Percentiles rank a stretch among this genome's conserved stretches.
phyloP scores from a whole-genome alignment of 805 yeast genomes.

The Candida tallmaniae region DNA sequence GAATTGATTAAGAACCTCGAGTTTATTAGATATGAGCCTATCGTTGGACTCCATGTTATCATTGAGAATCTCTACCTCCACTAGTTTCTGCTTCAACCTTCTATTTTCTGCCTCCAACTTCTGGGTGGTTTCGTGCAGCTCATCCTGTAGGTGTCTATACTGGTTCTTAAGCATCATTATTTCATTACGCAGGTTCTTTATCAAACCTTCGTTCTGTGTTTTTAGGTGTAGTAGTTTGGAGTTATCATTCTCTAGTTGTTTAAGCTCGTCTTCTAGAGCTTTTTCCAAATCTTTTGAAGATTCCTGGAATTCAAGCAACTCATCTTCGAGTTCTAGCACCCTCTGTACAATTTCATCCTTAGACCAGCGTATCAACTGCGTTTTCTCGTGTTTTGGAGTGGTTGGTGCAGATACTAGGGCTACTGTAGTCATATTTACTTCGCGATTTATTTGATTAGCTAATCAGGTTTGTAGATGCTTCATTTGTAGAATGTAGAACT shows the following conservation, averaged over 20 bases:
- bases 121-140: conserved; percentile 17
- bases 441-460: no score
- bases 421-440: no score
- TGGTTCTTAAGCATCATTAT: conserved; percentile 14
- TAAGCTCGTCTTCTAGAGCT: conserved; percentile 41
- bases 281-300: conserved; percentile 41
- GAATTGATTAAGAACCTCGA: conserved; percentile 31
- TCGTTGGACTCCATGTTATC: conserved; percentile 38
- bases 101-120: conserved; percentile 18
- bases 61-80: conserved; percentile 39
- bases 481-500: no score
- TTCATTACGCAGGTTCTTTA: not conserved
- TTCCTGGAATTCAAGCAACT: conserved; percentile 38
- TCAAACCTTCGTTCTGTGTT: conserved; percentile 1
- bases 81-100: conserved; percentile 26
- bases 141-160: conserved; percentile 13
- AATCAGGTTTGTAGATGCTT: no score
- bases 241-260: conserved; percentile 26
- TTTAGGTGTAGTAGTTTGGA: conserved; percentile 13
- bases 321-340: conserved; percentile 33
- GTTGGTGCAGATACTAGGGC: not conserved
- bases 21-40: conserved; percentile 29
- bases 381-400: not conserved
- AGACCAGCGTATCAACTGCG: conserved; percentile 3
- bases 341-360: conserved; percentile 15